Conservation (phyloP, 371 early-diverging fungal species). For the Fennellomyces sp. region DNA sequence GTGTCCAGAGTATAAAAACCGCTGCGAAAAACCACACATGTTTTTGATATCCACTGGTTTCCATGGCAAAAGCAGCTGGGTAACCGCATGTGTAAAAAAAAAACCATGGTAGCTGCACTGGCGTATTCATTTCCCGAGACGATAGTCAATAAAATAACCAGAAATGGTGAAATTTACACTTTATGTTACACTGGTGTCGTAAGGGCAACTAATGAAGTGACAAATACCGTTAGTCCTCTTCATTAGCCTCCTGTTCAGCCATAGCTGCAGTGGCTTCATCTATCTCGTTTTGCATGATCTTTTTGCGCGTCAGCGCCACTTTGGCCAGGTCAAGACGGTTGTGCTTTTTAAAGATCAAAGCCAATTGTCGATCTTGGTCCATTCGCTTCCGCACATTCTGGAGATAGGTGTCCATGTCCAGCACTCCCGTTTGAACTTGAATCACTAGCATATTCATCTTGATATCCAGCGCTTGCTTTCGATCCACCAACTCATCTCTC, state of each 20-base stretch:
- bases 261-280: conserved; percentile 79
- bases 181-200: not conserved
- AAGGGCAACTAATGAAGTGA: not conserved
- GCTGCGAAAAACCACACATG: too few relatives aligned
- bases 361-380: conserved; percentile 65
- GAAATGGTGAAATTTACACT: conserved; percentile 1
- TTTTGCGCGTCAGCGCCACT: conserved; percentile 67
- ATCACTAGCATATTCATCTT: conserved; percentile 84
- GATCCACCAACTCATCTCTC: conserved; percentile 67
- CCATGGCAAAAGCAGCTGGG: too few relatives aligned
- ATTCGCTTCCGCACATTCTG: conserved; percentile 59
- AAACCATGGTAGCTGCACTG: not conserved
- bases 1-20: too few relatives aligned
- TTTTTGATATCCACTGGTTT: too few relatives aligned
- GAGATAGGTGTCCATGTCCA: conserved; percentile 78
- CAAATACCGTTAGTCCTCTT: not conserved
- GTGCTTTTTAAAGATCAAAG: conserved; percentile 69
- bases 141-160: not conserved
- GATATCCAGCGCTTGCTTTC: conserved; percentile 71
- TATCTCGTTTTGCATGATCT: conserved; percentile 82
- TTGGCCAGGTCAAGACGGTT: conserved; percentile 71
- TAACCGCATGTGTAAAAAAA: too few relatives aligned
- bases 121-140: not conserved
- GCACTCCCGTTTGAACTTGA: conserved; percentile 73
- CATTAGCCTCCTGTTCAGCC: conserved; percentile 29